These are phyloP conservation scores for Neoboletus subvelutipes DNA, from an alignment of 768 basidiomycete species.

Conservation along the genomic window DNA sequence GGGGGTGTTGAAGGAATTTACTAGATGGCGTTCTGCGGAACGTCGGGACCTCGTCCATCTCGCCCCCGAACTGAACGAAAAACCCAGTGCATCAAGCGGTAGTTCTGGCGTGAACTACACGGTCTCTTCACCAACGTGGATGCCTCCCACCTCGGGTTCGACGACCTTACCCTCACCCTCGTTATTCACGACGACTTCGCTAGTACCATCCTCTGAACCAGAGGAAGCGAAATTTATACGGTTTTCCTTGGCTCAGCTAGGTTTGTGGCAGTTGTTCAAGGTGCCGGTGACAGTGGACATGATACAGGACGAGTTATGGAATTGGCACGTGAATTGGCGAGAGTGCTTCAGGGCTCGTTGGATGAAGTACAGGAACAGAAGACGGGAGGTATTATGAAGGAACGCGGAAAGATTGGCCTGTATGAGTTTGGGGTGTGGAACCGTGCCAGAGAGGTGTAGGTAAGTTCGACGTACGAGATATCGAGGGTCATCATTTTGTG, in stretches of 20 bases:
- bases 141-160: slow-evolving; percentile 20
- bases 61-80: slow-evolving; percentile 85
- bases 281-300: slow-evolving; percentile 87
- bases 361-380: slow-evolving; percentile 16
- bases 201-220: slow-evolving; percentile 53
- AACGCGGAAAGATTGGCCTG: slow-evolving; percentile 77
- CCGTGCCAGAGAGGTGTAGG: slow-evolving; percentile 87
- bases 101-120: slow-evolving; percentile 5
- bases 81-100: slow-evolving; percentile 50
- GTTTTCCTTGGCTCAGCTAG: slow-evolving; percentile 86
- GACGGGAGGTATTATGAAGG: slow-evolving; percentile 66
- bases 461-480: slow-evolving; percentile 29
- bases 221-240: slow-evolving; percentile 88
- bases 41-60: slow-evolving; percentile 85
- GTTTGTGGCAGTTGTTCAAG: slow-evolving; percentile 72
- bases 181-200: slow-evolving; percentile 27
- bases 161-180: slow-evolving; percentile 22
- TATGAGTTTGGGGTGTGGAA: slow-evolving; percentile 99
- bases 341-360: slow-evolving; percentile 56
- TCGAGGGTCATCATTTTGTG: neutral
- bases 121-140: slow-evolving; percentile 14
- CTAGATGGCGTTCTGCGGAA: slow-evolving; percentile 79
- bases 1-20: slow-evolving; percentile 6
- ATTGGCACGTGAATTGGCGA: slow-evolving; percentile 78
- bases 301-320: slow-evolving; percentile 80